Base-by-base conservation (phyloP, 2,329 filamentous ascomycete genomes). In the Elsinoe australis region DNA sequence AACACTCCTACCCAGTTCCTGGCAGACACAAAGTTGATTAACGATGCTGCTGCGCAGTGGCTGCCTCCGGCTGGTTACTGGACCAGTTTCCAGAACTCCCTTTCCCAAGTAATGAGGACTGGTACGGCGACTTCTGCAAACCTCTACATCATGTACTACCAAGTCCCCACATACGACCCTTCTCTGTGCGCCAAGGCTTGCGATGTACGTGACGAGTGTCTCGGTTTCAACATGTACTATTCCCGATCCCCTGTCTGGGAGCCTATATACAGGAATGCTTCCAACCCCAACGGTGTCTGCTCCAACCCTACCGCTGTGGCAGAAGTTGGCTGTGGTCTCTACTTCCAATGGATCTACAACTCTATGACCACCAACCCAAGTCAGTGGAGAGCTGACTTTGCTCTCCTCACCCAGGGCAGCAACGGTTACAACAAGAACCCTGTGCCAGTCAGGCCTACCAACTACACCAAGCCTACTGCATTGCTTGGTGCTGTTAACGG, bases 291-390 rank as follows among this genome's bases (percentile, higher is more conserved):
- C 17, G 50, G 45, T 17, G 34, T 19, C n/a, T 54, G 52, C 38
- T 36, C 47, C 5, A 51, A 51, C 33, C 52, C 52, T 2, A 32
- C 12, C 9, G 47, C 47, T 15, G 36, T 12, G n/a, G 29, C 52
- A 3, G 12, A 17, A 4, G 36, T 54, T 9, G 34, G 29, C n/a
- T 54, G 52, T 36, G 50, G 42, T 12, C 38, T 54, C 15, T 54
- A 47, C 18, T 50, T 50, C 17, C 29, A 38, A 12, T 31, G n/a
- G 6, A 42, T 54, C 9, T 33, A 48, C 17, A 26, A 42, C 4
- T 49, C 53, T 1, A 52, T 49, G 4, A 58, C 59, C 0, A 60
- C 53, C 45, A 62, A 62, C 52, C 47, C 46, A 7, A 58, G 59
- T 17, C 49, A 58, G 15, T 58, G 49, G 29, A 51, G 58, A 7